A percentile compares a stretch with the other conserved stretches of the same genome.
Conservation (phyloP, 176 grass and related monocot genomes). For the Eleusine indica region DNA sequence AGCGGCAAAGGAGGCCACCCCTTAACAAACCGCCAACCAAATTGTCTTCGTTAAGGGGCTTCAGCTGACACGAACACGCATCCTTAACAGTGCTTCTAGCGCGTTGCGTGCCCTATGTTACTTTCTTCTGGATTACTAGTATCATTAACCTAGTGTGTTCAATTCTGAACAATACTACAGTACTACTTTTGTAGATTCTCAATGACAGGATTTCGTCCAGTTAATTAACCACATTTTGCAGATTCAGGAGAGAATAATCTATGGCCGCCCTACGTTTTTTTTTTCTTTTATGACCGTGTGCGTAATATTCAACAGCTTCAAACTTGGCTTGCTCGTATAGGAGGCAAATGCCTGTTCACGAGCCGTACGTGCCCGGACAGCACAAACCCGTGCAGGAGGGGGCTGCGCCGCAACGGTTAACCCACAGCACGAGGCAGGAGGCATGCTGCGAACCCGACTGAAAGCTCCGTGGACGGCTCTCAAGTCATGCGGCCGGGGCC, state of each 20-base stretch:
- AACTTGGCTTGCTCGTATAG: not conserved
- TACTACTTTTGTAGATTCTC: too few species aligned
- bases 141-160: too few species aligned
- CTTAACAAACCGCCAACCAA: slow-evolving; percentile 42
- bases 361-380: not conserved
- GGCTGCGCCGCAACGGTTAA: not conserved
- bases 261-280: too few species aligned
- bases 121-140: not conserved
- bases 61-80: not conserved
- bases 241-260: too few species aligned
- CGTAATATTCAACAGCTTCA: too few species aligned
- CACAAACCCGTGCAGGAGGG: not conserved
- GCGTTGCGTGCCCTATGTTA: not conserved
- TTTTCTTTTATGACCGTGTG: too few species aligned
- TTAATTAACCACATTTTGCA: too few species aligned
- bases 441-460: too few species aligned
- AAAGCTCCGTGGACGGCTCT: too few species aligned
- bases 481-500: not conserved
- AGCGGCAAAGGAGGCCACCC: slow-evolving; percentile 19
- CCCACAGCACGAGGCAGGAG: not conserved
- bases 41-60: not conserved
- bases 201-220: too few species aligned
- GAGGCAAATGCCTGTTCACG: not conserved
- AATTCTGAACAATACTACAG: too few species aligned
- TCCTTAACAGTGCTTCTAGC: too few species aligned